Conservation (phyloP, 2,329 filamentous ascomycete species). For the Geosmithia putterillii region DNA sequence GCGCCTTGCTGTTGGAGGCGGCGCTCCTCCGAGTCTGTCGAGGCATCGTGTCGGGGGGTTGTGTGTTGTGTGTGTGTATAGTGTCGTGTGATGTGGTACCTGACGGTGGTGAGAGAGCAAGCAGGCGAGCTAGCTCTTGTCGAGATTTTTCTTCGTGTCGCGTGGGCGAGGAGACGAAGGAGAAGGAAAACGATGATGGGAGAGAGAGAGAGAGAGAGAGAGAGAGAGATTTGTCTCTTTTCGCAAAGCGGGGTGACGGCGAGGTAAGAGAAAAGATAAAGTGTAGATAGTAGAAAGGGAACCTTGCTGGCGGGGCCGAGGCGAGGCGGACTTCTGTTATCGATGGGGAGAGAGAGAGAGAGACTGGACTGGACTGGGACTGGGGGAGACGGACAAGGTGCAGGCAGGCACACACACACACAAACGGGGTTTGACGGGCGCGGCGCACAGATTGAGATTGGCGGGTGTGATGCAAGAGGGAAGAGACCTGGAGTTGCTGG, state of each 20-base stretch:
- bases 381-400: too few relatives aligned
- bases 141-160: not conserved
- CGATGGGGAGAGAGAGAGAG: not conserved
- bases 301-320: not conserved
- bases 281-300: too few relatives aligned
- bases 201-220: not conserved
- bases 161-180: not conserved
- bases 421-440: too few relatives aligned
- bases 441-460: too few relatives aligned
- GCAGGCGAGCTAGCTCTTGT: too few relatives aligned
- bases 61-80: slow-evolving; percentile 2
- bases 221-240: not conserved
- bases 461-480: too few relatives aligned
- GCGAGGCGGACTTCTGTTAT: not conserved
- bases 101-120: too few relatives aligned
- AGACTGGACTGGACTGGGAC: too few relatives aligned
- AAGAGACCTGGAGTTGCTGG: too few relatives aligned
- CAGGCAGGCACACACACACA: too few relatives aligned
- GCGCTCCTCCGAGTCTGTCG: slow-evolving; percentile 26
- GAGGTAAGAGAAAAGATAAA: not conserved
- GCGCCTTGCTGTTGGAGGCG: slow-evolving; percentile 14
- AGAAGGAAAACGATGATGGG: not conserved
- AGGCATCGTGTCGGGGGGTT: slow-evolving; percentile 17
- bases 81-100: not conserved
- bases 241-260: not conserved